phyloP scores from a whole-genome alignment of 148 eudicot genomes.

The Amaranthus hypochondriacus region DNA sequence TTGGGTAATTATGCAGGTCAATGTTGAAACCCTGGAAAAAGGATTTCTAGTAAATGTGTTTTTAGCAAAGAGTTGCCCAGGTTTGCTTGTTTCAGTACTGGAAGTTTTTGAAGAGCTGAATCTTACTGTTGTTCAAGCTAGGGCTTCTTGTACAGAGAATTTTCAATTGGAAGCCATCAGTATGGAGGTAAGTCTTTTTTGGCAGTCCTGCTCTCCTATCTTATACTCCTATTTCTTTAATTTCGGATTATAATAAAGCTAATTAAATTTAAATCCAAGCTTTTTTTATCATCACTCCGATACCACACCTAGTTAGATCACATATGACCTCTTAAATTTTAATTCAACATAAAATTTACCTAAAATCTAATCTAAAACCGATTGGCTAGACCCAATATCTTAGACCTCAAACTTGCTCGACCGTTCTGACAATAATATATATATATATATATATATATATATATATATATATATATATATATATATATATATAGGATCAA shows the following conservation, averaged over 20 bases:
- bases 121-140: slow-evolving; percentile 66
- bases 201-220: background rate
- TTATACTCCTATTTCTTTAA: background rate
- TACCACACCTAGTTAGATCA: no score
- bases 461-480: no score
- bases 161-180: slow-evolving; percentile 69
- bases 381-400: no score
- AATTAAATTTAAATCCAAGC: no score
- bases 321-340: no score
- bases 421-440: no score
- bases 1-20: slow-evolving; percentile 34
- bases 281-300: no score
- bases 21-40: slow-evolving; percentile 68
- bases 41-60: slow-evolving; percentile 62
- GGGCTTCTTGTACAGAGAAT: slow-evolving; percentile 61
- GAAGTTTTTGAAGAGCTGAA: slow-evolving; percentile 76
- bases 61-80: slow-evolving; percentile 52
- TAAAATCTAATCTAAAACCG: no score
- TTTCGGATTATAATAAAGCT: background rate
- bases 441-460: no score
- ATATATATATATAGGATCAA: no score
- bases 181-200: slow-evolving; percentile 39
- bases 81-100: slow-evolving; percentile 51
- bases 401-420: no score
- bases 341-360: no score